Percentiles rank a stretch among this genome's conserved stretches.
Conservation (phyloP, 257 asterid species). For the Solanum tarijense region DNA sequence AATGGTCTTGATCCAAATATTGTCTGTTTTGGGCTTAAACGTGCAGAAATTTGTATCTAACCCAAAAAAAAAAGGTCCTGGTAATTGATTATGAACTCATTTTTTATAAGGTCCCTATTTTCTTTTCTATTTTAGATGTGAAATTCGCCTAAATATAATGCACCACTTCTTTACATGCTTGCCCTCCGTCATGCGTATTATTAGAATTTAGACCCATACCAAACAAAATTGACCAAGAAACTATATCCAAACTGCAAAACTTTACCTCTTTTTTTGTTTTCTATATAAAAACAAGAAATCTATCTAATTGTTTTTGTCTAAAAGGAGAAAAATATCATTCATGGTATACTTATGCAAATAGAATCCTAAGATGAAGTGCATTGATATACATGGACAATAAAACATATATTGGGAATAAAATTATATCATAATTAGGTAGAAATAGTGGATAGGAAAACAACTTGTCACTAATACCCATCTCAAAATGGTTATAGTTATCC, state of each 20-base stretch:
- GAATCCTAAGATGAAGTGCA: background rate
- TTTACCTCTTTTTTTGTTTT: background rate
- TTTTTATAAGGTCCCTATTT: background rate
- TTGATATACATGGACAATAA: background rate
- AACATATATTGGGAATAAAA: background rate
- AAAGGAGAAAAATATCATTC: background rate
- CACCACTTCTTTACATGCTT: too few species aligned
- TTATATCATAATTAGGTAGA: background rate
- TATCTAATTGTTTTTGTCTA: background rate
- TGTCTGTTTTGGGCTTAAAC: fast-evolving
- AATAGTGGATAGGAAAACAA: background rate
- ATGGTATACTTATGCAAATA: background rate
- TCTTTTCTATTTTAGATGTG: background rate
- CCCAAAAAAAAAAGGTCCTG: background rate
- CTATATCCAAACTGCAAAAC: background rate
- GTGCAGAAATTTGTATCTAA: background rate
- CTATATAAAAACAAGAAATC: background rate
- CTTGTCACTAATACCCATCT: background rate
- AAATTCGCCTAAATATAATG: background rate
- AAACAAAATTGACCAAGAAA: background rate
- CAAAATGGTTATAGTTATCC: background rate
- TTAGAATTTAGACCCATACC: background rate
- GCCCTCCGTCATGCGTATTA: background rate
- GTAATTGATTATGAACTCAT: background rate
- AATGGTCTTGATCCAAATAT: background rate